Evolutionary conservation across 192 early-diverging fungal species (phyloP).

Genomic region (Rhizophagus sp.): DNA sequence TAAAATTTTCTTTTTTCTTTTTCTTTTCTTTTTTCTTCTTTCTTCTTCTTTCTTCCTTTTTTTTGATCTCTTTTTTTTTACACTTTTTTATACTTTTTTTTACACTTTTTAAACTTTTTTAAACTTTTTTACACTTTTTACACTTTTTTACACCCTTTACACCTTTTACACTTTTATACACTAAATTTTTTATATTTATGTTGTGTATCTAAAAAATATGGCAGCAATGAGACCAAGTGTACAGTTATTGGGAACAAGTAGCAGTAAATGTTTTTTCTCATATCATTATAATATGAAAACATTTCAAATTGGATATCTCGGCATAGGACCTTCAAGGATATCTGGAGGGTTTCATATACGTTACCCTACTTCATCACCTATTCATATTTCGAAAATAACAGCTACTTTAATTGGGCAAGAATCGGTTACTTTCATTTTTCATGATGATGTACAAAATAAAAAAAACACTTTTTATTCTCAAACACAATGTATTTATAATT

Average conservation of each 20-base stretch:
- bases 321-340: neutral
- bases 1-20: no score
- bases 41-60: no score
- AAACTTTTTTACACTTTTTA: no score
- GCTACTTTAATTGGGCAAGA: neutral
- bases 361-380: neutral
- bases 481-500: neutral
- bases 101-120: no score
- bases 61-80: no score
- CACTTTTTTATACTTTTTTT: no score
- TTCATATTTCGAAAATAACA: neutral
- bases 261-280: neutral
- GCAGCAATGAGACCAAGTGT: neutral
- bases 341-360: neutral
- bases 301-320: neutral
- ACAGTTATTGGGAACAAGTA: neutral
- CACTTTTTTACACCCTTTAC: no score
- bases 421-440: neutral
- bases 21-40: no score
- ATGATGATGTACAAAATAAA: neutral
- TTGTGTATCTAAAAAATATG: neutral
- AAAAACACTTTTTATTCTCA: neutral
- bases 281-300: neutral
- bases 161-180: no score
- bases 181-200: no score